phyloP scores from a whole-genome alignment of 1,139 yeast species.

The Candida sanyaensis region DNA sequence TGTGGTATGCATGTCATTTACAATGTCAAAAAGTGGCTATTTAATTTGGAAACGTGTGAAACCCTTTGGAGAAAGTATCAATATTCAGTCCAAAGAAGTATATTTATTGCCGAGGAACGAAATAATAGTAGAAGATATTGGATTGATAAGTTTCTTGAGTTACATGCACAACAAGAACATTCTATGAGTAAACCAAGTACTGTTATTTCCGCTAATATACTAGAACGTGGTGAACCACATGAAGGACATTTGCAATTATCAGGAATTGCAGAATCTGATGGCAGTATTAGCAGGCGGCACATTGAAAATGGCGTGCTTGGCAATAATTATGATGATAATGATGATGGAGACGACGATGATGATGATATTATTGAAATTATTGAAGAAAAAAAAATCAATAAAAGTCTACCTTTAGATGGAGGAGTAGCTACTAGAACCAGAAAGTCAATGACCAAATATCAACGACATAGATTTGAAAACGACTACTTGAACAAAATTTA shows the following conservation, averaged over 20 bases:
- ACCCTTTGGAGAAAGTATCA: conserved; percentile 45
- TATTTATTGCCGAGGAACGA: conserved; percentile 36
- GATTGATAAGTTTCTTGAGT: conserved; percentile 25
- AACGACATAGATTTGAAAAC: background rate
- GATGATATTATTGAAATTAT: conserved; percentile 23
- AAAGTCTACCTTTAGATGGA: background rate
- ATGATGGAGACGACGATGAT: conserved; percentile 22
- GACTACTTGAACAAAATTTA: background rate
- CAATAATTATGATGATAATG: background rate
- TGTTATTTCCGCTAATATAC: no score
- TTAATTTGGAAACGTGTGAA: conserved; percentile 51
- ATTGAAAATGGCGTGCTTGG: background rate
- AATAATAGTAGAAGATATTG: conserved; percentile 32
- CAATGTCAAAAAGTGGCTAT: conserved; percentile 68
- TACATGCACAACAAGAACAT: conserved; percentile 20
- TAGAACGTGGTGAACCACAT: no score
- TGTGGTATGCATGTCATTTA: conserved; percentile 94
- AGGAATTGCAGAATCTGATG: no score
- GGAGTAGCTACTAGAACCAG: background rate
- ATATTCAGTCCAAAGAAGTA: conserved; percentile 10
- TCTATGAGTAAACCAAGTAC: background rate
- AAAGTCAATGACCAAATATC: background rate
- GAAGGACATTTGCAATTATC: no score
- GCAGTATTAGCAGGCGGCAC: background rate
- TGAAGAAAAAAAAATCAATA: background rate